Base-by-base conservation (phyloP, 805 yeast species). In the Suhomyces xylopsoci region DNA sequence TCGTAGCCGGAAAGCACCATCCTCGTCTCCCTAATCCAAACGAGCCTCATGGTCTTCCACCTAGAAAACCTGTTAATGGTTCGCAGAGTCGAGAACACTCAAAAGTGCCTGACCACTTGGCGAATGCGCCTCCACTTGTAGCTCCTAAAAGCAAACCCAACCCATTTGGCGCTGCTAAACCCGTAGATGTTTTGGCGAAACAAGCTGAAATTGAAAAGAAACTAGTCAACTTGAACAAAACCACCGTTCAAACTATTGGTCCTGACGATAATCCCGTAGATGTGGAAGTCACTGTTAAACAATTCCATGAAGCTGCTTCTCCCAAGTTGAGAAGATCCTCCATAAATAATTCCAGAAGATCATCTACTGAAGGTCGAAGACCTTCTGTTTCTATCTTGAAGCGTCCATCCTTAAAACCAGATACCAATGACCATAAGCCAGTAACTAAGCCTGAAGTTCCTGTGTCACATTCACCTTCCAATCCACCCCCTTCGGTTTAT, bases 81-180 rank as follows among this genome's bases (percentile, higher is more conserved):
- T 30, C 7, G 36, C 36, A 30, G 15, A 20, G 49, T 8, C 25
- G 50, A 14, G 46, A 42, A 9, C 52, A 46, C 7, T 38, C 48
- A 32, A 20, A 47, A 28, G 44, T 12, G 14, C 45, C 30, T 22
- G 45, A 17, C 14, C 46, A 50, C 28, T 19, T 43, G n/a, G 40
- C 42, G 28, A 30, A 25, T 26, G 38, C 50, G 22, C 52, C 61
- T 8, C 53, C 58, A 7, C 34, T 34, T 55, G 50, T 60, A 51
- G 43, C 66, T 50, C 55, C 66, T 59, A 71, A 60, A 64, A 68
- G 74, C 3, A 84, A 81, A 59, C 56, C 80, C 0, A 88, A 83
- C 63, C 94, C 96, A 5, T 90, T 90, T 72, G 96, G 96, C 0
- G 73, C 80, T 4, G 97, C 96, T 1, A 88, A 83, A 68, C 96